Evolutionary conservation across 345 rosid genomes (phyloP).

Genomic region (Eucalyptus urophylla): DNA sequence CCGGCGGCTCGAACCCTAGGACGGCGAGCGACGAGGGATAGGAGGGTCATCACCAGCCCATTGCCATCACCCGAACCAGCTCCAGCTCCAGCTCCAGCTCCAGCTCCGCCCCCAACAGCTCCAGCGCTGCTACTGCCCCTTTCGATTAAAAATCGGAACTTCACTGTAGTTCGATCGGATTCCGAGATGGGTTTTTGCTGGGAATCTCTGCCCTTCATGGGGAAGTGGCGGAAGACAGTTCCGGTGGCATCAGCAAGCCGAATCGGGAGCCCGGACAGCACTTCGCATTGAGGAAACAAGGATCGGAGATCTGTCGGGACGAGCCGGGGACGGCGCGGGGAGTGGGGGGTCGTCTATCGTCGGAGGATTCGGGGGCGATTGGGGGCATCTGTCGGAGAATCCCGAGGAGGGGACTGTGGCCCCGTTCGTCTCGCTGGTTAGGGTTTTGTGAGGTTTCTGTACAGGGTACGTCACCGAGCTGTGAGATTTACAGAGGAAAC

Average conservation of each 20-base stretch:
- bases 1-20: slow-evolving; percentile 48
- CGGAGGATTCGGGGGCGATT: background rate
- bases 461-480: background rate
- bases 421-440: background rate
- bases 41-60: slow-evolving; percentile 39
- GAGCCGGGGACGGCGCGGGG: background rate
- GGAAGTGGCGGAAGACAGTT: background rate
- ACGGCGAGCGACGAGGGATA: slow-evolving; percentile 11
- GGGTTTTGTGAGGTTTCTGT: background rate
- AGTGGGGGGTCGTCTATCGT: background rate
- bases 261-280: background rate
- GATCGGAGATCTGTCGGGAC: background rate
- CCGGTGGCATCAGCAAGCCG: background rate
- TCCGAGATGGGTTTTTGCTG: background rate
- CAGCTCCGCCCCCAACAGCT: background rate
- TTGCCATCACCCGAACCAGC: slow-evolving; percentile 16
- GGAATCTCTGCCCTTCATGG: slow-evolving; percentile 15
- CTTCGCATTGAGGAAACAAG: background rate
- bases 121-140: background rate
- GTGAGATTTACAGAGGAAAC: background rate
- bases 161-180: background rate
- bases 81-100: background rate
- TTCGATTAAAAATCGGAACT: background rate
- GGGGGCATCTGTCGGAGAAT: background rate
- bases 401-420: background rate